Percentiles rank a stretch among this genome's conserved stretches.
phyloP scores from a whole-genome alignment of 495 filamentous ascomycete genomes.

The Tuber brumale region DNA sequence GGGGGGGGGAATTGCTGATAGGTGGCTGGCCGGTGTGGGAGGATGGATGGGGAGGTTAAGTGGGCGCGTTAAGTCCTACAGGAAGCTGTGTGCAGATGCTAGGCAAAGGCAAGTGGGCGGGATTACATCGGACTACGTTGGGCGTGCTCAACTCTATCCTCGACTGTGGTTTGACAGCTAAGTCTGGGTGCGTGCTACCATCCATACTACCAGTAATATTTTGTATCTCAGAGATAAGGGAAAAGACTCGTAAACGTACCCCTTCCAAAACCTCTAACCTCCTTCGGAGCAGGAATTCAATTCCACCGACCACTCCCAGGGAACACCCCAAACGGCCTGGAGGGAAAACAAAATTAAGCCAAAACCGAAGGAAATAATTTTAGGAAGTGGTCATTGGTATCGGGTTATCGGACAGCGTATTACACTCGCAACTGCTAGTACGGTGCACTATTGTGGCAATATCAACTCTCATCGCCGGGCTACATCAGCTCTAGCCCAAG shows the following conservation, averaged over 20 bases:
- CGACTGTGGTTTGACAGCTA: not conserved
- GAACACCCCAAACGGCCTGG: not conserved
- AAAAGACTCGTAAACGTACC: not conserved
- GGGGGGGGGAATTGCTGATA: not conserved
- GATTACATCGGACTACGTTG: not conserved
- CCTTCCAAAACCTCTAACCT: not conserved
- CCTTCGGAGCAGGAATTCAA: not conserved
- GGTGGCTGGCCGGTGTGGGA: not conserved
- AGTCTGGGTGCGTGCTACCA: not conserved
- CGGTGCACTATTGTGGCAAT: not conserved
- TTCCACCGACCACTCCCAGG: not conserved
- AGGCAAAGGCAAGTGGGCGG: not conserved
- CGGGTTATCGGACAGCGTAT: not conserved
- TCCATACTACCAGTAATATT: not conserved
- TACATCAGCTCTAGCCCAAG: not conserved
- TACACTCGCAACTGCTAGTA: not conserved
- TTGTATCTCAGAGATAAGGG: not conserved
- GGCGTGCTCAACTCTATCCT: not conserved
- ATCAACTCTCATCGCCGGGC: not conserved
- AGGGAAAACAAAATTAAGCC: not conserved
- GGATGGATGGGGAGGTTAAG: not conserved
- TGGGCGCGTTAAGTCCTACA: not conserved
- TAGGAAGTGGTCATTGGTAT: not conserved
- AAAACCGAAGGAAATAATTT: not conserved
- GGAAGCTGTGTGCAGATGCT: not conserved